Percentiles rank a stretch among this genome's conserved stretches.
phyloP scores from a whole-genome alignment of 2,329 filamentous ascomycete species.

The Thermothelomyces thermophilus region DNA sequence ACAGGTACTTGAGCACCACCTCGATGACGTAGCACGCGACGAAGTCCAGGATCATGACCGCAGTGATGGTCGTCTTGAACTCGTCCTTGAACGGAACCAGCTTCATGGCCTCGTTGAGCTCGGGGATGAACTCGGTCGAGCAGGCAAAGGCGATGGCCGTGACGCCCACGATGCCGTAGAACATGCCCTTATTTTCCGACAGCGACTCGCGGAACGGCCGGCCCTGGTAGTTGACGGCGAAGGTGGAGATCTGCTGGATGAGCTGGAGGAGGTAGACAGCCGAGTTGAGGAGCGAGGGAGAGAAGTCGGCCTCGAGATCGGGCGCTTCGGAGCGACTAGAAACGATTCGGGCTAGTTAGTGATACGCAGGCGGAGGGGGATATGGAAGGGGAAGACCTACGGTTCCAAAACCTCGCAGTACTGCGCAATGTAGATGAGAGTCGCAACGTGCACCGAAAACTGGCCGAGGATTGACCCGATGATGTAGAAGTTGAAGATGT shows the following conservation, averaged over 20 bases:
- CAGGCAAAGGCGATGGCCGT: constrained; percentile 88
- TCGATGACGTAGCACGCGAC: constrained; percentile 82
- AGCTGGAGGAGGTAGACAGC: constrained; percentile 95
- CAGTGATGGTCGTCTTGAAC: constrained; percentile 82
- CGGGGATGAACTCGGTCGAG: constrained; percentile 89
- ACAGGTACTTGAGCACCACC: constrained; percentile 72
- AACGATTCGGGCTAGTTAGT: constrained; percentile 26
- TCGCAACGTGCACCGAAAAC: constrained; percentile 91
- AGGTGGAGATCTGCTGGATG: constrained; percentile 98
- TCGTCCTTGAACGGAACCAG: constrained; percentile 83
- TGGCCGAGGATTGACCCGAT: constrained; percentile 96
- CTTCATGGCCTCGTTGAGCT: constrained; percentile 88
- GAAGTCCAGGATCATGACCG: constrained; percentile 83
- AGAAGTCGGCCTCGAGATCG: constrained; percentile 91
- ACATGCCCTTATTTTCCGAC: constrained; percentile 95
- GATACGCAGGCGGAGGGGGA: neutral
- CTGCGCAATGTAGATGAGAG: constrained; percentile 86
- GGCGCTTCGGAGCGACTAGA: constrained; percentile 51
- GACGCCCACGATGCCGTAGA: constrained; percentile 88
- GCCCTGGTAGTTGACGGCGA: constrained; percentile 98
- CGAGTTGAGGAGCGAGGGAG: constrained; percentile 88
- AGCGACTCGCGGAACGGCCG: constrained; percentile 95
- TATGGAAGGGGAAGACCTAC: constrained; percentile 45
- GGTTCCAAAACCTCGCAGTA: constrained; percentile 82
- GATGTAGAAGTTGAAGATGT: constrained; percentile 99